Evolutionary conservation across 371 early-diverging fungal species (phyloP), one percentile per base, ranked within the genome.

Genomic region (Apophysomyces trapeziformis): DNA sequence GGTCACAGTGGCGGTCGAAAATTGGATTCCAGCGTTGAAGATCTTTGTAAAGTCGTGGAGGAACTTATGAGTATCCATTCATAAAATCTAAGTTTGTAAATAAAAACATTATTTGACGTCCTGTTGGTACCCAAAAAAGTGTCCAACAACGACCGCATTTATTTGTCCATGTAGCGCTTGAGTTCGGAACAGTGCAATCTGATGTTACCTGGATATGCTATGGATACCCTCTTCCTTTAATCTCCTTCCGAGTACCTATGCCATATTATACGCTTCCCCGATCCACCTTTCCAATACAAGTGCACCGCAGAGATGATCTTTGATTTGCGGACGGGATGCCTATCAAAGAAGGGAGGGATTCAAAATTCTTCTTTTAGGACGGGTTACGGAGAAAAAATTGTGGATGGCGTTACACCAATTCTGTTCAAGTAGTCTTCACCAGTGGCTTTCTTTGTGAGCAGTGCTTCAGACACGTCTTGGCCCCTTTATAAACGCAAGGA

Each of bases 1-100:
- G 84, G 84, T 5, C 70, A 68, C n/a, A 64, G 73, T 56, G 84
- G 84, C 0, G 84, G 84, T 12, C 70, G 76, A 39, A 75, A 73
- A 57, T 47, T 83, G 39, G 81, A 80, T 60, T 67, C 65, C n/a
- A 72, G 72, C 4, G 72, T 83, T 5, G 84, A 83, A 63, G 76
- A 79, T 47, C 66, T 83, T 21, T 79, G 79, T 64, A 80, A 80
- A 72, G 76, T 83, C 1, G 79, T 83, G 16, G 84, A 83, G 59
- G 81, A 80, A 65, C 60, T 83, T 12, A 79, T 79, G 76, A 79
- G 75, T 32, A 59, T 79, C 36, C 84, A 83, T 67, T 80, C 81
- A n/a, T 77, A 76, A 68, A 21, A 2, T 32, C 36, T 47, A 58
- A 9, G 16, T 50, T 26, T 50, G 39, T 38, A 38, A 60, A 59